Conservation (phyloP, 2,329 filamentous ascomycete genomes). For the Penicillium janthinellum region DNA sequence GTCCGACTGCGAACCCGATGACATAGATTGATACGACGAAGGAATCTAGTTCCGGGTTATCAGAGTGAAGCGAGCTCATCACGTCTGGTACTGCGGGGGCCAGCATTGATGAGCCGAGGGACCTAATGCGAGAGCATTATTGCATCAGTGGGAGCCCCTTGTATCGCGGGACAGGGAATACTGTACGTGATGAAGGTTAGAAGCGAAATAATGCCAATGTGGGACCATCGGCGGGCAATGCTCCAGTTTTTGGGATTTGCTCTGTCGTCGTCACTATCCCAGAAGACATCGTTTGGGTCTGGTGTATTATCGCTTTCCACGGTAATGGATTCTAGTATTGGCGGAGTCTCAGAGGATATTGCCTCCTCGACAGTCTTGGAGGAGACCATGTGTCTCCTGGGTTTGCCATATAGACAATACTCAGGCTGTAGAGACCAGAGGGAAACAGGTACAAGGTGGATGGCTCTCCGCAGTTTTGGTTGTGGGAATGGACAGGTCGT, state of each 20-base stretch:
- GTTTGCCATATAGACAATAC: not conserved
- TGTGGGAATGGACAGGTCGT: not conserved
- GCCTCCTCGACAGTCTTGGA: not conserved
- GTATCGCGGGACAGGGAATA: not conserved
- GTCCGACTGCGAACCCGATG: conserved; percentile 59
- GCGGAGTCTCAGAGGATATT: not conserved
- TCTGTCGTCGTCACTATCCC: not conserved
- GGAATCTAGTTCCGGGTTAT: conserved; percentile 25
- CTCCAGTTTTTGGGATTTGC: not conserved
- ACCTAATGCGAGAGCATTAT: not conserved
- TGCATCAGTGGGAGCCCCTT: not conserved
- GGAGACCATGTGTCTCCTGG: not conserved
- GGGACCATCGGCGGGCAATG: not conserved
- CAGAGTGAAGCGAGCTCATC: not conserved
- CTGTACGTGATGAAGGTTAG: not conserved
- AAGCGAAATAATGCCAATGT: not conserved
- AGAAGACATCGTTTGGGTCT: not conserved
- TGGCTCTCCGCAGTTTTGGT: not conserved
- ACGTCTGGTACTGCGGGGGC: not conserved
- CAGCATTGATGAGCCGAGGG: not conserved
- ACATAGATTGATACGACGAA: conserved; percentile 63
- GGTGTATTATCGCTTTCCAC: no score
- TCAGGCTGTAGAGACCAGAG: not conserved
- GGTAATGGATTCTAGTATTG: not conserved
- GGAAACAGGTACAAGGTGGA: not conserved